Evolutionary conservation across 2,329 filamentous ascomycete species (phyloP), one percentile per base, ranked within the genome.

Genomic region (Cyphellophora attinorum): DNA sequence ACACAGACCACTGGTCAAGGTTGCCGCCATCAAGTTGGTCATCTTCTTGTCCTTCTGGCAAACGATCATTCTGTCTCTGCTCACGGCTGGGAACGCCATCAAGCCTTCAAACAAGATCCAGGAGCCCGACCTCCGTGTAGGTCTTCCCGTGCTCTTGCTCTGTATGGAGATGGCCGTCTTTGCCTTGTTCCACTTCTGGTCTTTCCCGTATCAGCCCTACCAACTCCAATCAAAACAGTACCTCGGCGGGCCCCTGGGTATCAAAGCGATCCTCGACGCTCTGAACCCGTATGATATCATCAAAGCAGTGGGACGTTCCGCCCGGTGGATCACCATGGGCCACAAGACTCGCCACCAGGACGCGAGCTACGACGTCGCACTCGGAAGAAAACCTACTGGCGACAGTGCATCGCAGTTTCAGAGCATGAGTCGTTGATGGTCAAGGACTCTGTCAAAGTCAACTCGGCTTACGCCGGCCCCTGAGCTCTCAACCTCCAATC

Each of bases 1-100:
- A 35, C 74, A 93, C 52, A 68, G 64, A 12, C 81, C 85, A 0
- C 81, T 89, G 46, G 58, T 89, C 45, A 93, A 93, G 58, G 77
- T 93, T 16, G 53, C 85, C 13, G 81, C 84, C 51, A 91, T 94
- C 61, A 93, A 93, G 59, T 70, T 93, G 18, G 85, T 93, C 52
- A 85, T 93, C 51, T 93, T 93, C 65, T 70, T 94, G 47, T 86
- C 80, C 23, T 93, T 93, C 58, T 93, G 85, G 85, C 85, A 94
- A 53, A 67, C 64, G 19, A 68, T 70, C 49, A 47, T 76, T 33
- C 76, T 82, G 45, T 75, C 68, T 13, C 65, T 80, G 39, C 60
- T 81, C 13, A 72, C 72, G 12, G 74, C 74, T 1, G 68, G 70
- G 4, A 69, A 81, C 4, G 68, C 78, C 11, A 65, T 91, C 32